Percentiles rank a stretch among this genome's conserved stretches.
Evolutionary conservation across 495 filamentous ascomycete species (phyloP).

Genomic region (Tuber indicum): DNA sequence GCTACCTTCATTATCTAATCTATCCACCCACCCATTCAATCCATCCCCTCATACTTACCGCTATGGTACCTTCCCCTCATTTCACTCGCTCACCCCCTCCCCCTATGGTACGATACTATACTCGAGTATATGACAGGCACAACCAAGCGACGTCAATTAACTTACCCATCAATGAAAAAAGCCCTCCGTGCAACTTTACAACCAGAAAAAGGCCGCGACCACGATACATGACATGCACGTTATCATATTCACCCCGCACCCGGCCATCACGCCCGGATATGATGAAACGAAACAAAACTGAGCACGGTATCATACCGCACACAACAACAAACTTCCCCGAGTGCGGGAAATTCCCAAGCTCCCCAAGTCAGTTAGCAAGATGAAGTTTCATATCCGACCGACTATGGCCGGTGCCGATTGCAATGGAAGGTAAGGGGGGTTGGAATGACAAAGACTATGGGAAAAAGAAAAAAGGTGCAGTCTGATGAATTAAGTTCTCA

Average conservation of each 20-base stretch:
- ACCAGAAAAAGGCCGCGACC: neutral
- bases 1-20: neutral
- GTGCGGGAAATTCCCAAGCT: neutral
- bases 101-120: neutral
- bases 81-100: neutral
- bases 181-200: neutral
- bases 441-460: neutral
- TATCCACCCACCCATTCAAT: neutral
- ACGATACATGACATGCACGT: neutral
- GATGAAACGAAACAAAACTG: neutral
- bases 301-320: neutral
- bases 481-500: constrained; percentile 9
- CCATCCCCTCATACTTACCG: neutral
- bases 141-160: neutral
- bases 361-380: neutral
- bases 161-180: neutral
- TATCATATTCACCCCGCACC: neutral
- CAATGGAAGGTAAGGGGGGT: neutral
- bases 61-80: neutral
- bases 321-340: neutral
- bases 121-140: neutral
- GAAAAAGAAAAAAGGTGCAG: neutral
- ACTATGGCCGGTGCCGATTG: neutral
- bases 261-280: neutral
- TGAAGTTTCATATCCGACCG: neutral